Conservation (phyloP, 345 rosid species). For the Leavenworthia alabamica region DNA sequence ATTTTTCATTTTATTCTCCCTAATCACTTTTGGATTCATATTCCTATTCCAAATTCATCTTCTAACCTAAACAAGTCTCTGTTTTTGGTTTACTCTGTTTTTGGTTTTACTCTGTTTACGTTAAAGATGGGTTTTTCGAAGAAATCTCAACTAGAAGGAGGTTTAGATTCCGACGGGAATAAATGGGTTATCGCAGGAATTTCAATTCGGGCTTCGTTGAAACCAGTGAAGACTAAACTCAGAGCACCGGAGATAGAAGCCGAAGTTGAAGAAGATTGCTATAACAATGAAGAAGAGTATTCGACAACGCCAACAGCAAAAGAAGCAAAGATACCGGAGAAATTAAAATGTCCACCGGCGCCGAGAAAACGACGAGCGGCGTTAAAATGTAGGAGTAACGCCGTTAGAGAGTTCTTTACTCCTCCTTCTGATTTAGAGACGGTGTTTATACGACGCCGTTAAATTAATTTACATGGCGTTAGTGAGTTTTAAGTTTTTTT, state of each 20-base stretch:
- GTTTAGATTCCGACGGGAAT: constrained; percentile 50
- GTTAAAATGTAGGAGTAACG: constrained; percentile 44
- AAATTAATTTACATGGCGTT: neutral
- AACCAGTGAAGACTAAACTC: constrained; percentile 58
- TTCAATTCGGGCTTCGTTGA: constrained; percentile 48
- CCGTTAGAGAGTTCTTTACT: constrained; percentile 63
- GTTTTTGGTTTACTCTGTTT: neutral
- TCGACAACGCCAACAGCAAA: constrained; percentile 75
- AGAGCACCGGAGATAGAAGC: constrained; percentile 33
- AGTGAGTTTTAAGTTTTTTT: constrained; percentile 25
- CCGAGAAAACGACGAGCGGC: constrained; percentile 67
- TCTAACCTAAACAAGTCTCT: constrained; percentile 6
- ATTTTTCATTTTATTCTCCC: constrained; percentile 14
- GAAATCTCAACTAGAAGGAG: constrained; percentile 49
- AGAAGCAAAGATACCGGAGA: constrained; percentile 72
- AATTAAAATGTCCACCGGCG: constrained; percentile 67
- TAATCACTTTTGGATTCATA: constrained; percentile 10
- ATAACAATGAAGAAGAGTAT: constrained; percentile 33
- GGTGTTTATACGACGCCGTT: constrained; percentile 51
- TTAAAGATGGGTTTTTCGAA: constrained; percentile 65
- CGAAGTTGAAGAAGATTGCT: constrained; percentile 33
- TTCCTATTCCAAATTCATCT: constrained; percentile 18
- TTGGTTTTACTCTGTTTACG: constrained; percentile 1
- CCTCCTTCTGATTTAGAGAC: constrained; percentile 75
- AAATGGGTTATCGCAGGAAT: constrained; percentile 83